phyloP scores from a whole-genome alignment of 2,329 filamentous ascomycete genomes.

The Zymoseptoria crescenta region DNA sequence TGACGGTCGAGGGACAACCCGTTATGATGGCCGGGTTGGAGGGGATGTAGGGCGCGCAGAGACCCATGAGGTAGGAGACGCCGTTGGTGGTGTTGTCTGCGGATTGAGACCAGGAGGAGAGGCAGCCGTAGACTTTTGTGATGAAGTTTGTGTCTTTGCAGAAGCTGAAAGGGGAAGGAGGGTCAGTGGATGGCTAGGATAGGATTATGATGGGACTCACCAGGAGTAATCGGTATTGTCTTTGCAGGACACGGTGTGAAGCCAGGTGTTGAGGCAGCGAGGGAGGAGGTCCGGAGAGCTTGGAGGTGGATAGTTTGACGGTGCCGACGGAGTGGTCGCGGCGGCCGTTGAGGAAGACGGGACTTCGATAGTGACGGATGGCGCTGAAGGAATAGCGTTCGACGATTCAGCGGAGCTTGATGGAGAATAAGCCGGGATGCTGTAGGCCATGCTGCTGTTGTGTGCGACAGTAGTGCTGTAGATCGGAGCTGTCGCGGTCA shows the following conservation, averaged over 20 bases:
- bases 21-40: conserved; percentile 82
- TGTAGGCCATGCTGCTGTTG: neutral
- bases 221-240: conserved; percentile 72
- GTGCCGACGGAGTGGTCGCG: neutral
- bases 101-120: conserved; percentile 65
- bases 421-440: conserved; percentile 9
- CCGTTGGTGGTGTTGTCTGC: conserved; percentile 61
- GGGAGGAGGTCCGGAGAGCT: conserved; percentile 66
- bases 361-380: neutral
- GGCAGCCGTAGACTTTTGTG: conserved; percentile 69
- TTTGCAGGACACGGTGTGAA: conserved; percentile 64
- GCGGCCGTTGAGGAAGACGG: neutral
- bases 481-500: neutral
- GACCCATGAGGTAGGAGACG: conserved; percentile 78
- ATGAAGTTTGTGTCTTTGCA: conserved; percentile 74
- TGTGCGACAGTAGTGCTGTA: neutral
- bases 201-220: neutral
- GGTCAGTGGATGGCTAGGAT: neutral
- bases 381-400: neutral
- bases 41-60: conserved; percentile 69
- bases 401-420: conserved; percentile 2
- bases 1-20: conserved; percentile 55
- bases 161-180: conserved; percentile 40
- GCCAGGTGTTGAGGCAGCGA: conserved; percentile 86
- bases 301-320: conserved; percentile 9